phyloP scores from a whole-genome alignment of 2,329 filamentous ascomycete genomes.

The Scortechinia acanthostroma region DNA sequence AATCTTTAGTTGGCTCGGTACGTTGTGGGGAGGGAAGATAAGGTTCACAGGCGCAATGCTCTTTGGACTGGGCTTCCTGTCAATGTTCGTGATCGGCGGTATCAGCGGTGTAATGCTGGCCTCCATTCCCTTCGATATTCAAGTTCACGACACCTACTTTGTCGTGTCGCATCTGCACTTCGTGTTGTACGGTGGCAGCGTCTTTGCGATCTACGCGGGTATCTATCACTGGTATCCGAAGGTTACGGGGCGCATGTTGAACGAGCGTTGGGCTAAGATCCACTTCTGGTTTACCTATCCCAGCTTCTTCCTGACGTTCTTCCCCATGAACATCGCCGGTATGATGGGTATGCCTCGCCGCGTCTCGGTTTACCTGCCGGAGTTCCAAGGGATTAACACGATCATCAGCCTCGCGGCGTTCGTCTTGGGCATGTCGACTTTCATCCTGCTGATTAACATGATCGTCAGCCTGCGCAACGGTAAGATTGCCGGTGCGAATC shows the following conservation, averaged over 20 bases:
- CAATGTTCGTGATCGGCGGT: neutral
- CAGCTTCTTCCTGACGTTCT: neutral
- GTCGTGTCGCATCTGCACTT: neutral
- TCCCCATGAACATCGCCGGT: neutral
- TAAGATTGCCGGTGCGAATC: too few species aligned
- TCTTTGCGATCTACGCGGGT: neutral
- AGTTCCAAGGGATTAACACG: too few species aligned
- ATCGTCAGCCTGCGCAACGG: too few species aligned
- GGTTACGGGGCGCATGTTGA: neutral
- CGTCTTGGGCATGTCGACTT: too few species aligned
- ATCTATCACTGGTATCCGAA: neutral
- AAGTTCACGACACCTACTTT: neutral
- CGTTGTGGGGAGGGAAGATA: neutral
- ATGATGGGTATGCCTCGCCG: neutral
- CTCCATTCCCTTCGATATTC: neutral
- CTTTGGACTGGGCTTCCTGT: neutral
- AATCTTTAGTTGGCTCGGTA: slow-evolving; percentile 4
- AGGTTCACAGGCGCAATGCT: neutral
- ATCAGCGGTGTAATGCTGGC: neutral
- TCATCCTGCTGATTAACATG: too few species aligned
- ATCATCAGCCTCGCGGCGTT: too few species aligned
- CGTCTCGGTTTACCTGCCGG: neutral
- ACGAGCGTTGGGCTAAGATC: neutral
- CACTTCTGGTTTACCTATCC: neutral
- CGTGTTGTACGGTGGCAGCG: neutral